These are phyloP conservation scores for Tulasnella sp. DNA, from an alignment of 768 basidiomycete genomes.

Conservation along the genomic window DNA sequence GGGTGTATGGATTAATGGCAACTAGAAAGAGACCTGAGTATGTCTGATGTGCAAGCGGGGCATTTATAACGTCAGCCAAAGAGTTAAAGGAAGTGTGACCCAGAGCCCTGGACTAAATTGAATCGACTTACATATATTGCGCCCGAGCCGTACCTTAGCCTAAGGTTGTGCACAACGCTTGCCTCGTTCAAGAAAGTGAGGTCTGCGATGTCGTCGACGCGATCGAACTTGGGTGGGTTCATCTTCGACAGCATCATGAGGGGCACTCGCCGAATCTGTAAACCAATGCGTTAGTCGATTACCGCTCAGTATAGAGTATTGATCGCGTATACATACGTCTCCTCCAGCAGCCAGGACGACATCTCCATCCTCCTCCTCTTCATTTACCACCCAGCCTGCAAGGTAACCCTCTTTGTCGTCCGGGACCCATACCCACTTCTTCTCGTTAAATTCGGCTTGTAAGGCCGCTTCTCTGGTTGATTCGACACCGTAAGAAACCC, in stretches of 20 bases:
- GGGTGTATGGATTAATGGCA: conserved; percentile 95
- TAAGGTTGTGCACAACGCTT: conserved; percentile 95
- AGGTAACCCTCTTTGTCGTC: conserved; percentile 89
- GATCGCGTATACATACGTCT: conserved; percentile 43
- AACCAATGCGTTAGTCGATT: background rate
- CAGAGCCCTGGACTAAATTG: background rate
- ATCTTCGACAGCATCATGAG: conserved; percentile 83
- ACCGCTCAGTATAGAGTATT: background rate
- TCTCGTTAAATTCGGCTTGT: conserved; percentile 95
- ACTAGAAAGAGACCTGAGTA: conserved; percentile 96
- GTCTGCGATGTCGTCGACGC: conserved; percentile 96
- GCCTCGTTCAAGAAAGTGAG: conserved; percentile 97
- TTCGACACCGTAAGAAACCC: conserved; percentile 39
- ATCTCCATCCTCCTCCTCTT: conserved; percentile 72
- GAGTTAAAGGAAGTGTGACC: background rate
- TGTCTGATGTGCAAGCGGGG: conserved; percentile 42
- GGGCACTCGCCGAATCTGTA: conserved; percentile 28
- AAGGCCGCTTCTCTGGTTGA: conserved; percentile 75
- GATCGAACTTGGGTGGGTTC: conserved; percentile 98
- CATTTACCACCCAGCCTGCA: conserved; percentile 85
- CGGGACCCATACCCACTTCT: conserved; percentile 98
- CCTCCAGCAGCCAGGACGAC: conserved; percentile 77
- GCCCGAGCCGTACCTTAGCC: conserved; percentile 80
- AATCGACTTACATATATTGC: conserved; percentile 74
- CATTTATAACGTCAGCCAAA: background rate